phyloP scores from a whole-genome alignment of 2,329 filamentous ascomycete species.

The Escovopsis weberi region DNA sequence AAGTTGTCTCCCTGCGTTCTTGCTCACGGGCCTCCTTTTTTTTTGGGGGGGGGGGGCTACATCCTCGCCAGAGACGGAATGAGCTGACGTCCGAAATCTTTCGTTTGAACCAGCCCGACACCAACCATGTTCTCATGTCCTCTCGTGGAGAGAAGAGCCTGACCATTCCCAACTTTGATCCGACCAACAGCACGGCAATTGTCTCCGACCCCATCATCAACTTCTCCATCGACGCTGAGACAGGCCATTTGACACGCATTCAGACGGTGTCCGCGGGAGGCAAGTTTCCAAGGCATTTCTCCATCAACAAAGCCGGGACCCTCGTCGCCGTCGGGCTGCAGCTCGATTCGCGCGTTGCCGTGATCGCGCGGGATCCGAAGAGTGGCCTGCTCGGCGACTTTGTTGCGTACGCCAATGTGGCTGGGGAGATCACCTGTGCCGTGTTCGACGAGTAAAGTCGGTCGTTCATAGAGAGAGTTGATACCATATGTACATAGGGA shows the following conservation, averaged over 20 bases:
- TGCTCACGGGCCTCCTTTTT: not conserved
- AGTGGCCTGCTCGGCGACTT: conserved; percentile 42
- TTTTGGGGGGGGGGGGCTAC: not conserved
- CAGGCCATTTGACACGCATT: conserved; percentile 40
- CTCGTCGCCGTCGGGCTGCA: conserved; percentile 54
- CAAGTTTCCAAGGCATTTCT: conserved; percentile 50
- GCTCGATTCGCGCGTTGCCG: conserved; percentile 40
- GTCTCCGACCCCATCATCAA: conserved; percentile 50
- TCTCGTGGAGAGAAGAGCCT: conserved; percentile 50
- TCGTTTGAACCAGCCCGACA: conserved; percentile 33
- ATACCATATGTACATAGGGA: not conserved
- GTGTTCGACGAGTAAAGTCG: conserved; percentile 29
- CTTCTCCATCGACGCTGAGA: conserved; percentile 38
- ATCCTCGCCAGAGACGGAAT: too few relatives aligned
- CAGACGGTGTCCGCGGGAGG: conserved; percentile 52
- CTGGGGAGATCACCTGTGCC: conserved; percentile 30
- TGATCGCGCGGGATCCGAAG: conserved; percentile 43
- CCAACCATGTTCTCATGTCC: conserved; percentile 50
- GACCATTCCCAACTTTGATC: conserved; percentile 29
- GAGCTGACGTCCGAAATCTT: too few relatives aligned
- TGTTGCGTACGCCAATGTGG: conserved; percentile 26
- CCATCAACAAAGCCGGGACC: conserved; percentile 47
- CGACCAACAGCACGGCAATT: conserved; percentile 27
- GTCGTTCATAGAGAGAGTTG: not conserved
- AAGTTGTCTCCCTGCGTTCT: conserved; percentile 15